Evolutionary conservation across 371 early-diverging fungal genomes (phyloP), one percentile per base, ranked within the genome.

Genomic region (Batkoa obscura): DNA sequence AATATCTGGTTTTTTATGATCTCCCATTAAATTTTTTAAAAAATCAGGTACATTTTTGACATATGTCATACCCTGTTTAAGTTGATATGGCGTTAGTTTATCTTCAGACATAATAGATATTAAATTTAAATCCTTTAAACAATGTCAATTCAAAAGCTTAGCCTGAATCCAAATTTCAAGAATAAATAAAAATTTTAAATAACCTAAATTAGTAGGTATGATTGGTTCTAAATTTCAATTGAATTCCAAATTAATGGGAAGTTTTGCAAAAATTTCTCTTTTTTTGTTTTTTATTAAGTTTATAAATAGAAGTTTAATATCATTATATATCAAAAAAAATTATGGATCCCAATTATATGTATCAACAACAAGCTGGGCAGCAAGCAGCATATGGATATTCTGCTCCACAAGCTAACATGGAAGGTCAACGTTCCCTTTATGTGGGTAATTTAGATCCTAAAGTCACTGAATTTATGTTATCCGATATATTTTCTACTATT

Each of bases 381-480:
- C 61, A 45, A 15, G 15, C 15, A 45, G 6, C 13, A 13, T 8
- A 37, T 13, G 74, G 23, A 23, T 23, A 23, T 23, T 23, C 23
- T 23, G 23, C 23, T 23, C 23, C 23, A 23, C 23, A 23, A 23
- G 23, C 23, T 23, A 23, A 23, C 23, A 23, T 72, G 56, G 72
- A 72, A 56, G 72, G 67, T 51, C 70, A 73, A 57, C 78, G 72
- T 64, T 76, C 77, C 42, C 76, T 88, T 34, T 91, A 90, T 60
- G 87, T 89, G 34, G 90, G 90, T 38, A 90, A 88, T 66, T 73
- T 91, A 59, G 89, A 90, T 69, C 83, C 79, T 56, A 78, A 80
- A 56, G 82, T 85, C 43, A 86, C 82, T 47, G 90, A 91, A 52
- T 66, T 64, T 31, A 70, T 78, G 66, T 72, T 91, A 49, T 73